These are phyloP conservation scores for Scytalidium sp. DNA, from an alignment of 2,329 filamentous ascomycete species.

Conservation along the genomic window DNA sequence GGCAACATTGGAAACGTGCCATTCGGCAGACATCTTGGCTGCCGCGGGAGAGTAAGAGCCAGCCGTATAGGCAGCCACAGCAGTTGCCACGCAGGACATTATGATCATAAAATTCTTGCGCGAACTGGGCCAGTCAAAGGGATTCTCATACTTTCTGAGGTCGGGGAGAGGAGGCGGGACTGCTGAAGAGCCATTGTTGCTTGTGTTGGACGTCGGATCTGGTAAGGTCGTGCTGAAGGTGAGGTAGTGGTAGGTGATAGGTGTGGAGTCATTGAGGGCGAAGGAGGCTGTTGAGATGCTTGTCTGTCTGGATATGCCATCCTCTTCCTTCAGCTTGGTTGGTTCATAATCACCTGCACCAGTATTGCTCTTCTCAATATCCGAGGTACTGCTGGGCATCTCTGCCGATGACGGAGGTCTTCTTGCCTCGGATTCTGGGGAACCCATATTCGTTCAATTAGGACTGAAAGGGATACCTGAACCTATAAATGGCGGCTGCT, in stretches of 20 bases:
- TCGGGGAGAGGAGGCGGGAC: constrained; percentile 56
- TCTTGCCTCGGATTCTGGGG: no score
- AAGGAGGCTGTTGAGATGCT: background rate
- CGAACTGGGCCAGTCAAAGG: constrained; percentile 67
- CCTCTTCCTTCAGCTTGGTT: background rate
- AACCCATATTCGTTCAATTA: no score
- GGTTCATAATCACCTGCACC: background rate
- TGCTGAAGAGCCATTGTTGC: constrained; percentile 3
- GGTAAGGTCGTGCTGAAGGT: constrained; percentile 26
- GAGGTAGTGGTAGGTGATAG: constrained; percentile 28
- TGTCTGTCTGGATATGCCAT: background rate
- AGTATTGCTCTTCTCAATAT: background rate
- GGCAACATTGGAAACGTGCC: constrained; percentile 61
- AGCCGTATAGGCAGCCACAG: constrained; percentile 75
- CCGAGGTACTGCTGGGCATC: background rate
- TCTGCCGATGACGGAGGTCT: background rate
- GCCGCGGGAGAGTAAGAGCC: constrained; percentile 75
- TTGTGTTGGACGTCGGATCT: constrained; percentile 14
- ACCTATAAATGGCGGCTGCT: no score
- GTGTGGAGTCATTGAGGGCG: constrained; percentile 5
- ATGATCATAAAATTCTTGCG: constrained; percentile 70
- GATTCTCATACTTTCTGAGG: constrained; percentile 64
- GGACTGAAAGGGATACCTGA: no score
- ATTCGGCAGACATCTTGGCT: constrained; percentile 61
- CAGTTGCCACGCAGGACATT: constrained; percentile 73